Base-by-base conservation (phyloP, 805 yeast species). In the Candida odintsovae region DNA sequence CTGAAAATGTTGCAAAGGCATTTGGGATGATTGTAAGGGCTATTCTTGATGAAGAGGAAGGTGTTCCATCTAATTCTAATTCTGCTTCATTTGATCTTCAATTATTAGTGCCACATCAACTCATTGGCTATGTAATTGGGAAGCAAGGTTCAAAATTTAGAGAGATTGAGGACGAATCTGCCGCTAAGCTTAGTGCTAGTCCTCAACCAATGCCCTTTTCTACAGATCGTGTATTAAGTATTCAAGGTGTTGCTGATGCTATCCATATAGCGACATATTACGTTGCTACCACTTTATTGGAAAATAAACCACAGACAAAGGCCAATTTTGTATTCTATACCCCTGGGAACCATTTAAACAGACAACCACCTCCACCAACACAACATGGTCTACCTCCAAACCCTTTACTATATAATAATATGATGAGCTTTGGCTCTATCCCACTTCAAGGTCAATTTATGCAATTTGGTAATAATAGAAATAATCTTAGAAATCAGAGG, bases 201-300 rank as follows among this genome's bases (percentile, higher is more conserved):
- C 88, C 83, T 38, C 77, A 78, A 40, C 77, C 82, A 15, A 67
- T 89, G 53, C 86, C 94, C 1, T 77, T 76, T 50, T 83, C 92
- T 0, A 86, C 90, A 15, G 96, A 89, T 62, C 73, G 95, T 48
- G 71, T 85, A 19, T 68, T 89, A 41, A 72, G 80, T 21, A 75
- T 88, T 8, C 70, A 75, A 6, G 96, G 96, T 7, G 92, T 86
- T 13, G 89, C 90, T 1, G 95, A 88, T 66, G 90, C 96, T 2
- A 77, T 89, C 38, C 95, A 86, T 59, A 86, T 87, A 54, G 96
- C 96, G 10, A 71, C 82, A 0, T 86, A 83, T 64, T 84, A 83
- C 60, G 73, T 86, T 46, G 81, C 86, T 1, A 85, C 82, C 62
- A 83, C 86, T 3, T 72, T 83, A 45, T 60, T 80, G 43, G 83